Conservation (phyloP, 257 asterid species). For the Rhazya stricta region DNA sequence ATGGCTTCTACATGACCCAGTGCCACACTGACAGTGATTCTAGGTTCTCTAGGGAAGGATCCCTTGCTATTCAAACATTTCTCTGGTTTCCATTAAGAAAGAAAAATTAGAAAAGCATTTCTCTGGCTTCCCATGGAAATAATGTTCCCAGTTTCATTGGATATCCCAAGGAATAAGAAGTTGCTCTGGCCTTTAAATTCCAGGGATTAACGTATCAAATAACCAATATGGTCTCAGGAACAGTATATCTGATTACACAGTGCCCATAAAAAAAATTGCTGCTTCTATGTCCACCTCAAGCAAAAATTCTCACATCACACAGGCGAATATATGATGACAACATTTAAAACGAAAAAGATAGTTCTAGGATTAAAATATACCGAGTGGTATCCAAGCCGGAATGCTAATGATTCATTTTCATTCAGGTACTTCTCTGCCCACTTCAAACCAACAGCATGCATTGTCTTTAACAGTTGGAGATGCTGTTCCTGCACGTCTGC, state of each 20-base stretch:
- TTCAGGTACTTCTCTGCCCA: slow-evolving; percentile 59
- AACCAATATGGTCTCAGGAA: neutral
- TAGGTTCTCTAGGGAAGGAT: neutral
- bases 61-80: neutral
- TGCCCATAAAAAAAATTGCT: neutral
- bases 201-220: neutral
- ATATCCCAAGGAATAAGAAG: neutral
- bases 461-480: slow-evolving; percentile 50
- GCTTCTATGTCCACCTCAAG: neutral
- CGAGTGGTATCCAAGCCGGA: slow-evolving; percentile 94
- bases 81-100: neutral
- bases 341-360: neutral
- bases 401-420: slow-evolving; percentile 47
- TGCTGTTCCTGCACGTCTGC: slow-evolving; percentile 57
- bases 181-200: neutral
- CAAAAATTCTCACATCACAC: neutral
- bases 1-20: no score
- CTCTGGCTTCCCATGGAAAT: neutral
- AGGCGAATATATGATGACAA: neutral
- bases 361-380: slow-evolving; percentile 23
- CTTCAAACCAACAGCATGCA: slow-evolving; percentile 72
- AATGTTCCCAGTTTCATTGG: neutral
- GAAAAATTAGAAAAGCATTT: neutral
- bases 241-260: neutral
- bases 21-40: neutral